Evolutionary conservation across 2,329 filamentous ascomycete genomes (phyloP), one percentile per base, ranked within the genome.

Genomic region (Aspergillus costaricaensis): DNA sequence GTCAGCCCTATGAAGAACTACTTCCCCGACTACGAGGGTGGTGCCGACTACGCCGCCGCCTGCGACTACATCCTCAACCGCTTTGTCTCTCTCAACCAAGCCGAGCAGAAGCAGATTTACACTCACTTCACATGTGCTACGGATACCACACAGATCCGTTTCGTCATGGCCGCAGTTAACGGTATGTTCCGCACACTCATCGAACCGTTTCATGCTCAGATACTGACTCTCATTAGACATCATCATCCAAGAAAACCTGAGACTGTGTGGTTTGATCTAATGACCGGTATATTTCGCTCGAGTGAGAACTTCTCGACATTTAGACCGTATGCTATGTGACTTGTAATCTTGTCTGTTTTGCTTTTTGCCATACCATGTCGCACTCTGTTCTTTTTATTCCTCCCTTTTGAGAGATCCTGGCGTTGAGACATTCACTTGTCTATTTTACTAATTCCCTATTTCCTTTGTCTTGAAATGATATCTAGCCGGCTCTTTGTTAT

Each of bases 21-120:
- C 79, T 90, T 89, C 82, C 86, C 87, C 48, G 88, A 90, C 72
- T 90, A 89, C 75, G 94, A 98, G 82, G 85, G 94, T 68, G 95
- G 95, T 70, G 90, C 96, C 69, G 94, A 99, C 80, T 99, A 99
- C 74, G 89, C 90, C 43, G 90, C 92, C 55, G 95, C 95, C 39
- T 99, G 95, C 82, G 94, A 99, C 79, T 99, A 99, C 82, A 98
- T 99, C 73, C 86, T 99, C 64, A 98, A 98, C 85, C 88, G 95
- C 76, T 99, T 99, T 80, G 95, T 98, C 72, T 95, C 91, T 76
- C 83, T 99, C 76, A 99, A 99, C 83, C 95, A 98, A 81, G 94
- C 97, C 77, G 95, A 98, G 83, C 96, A 92, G 58, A 99, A 99
- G 85, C 95, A 99, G 79, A 98, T 99, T 78, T 99, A 99, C 85